Base-by-base conservation (phyloP, 139 green algal genomes). In the Zygnema circumcarinatum region DNA sequence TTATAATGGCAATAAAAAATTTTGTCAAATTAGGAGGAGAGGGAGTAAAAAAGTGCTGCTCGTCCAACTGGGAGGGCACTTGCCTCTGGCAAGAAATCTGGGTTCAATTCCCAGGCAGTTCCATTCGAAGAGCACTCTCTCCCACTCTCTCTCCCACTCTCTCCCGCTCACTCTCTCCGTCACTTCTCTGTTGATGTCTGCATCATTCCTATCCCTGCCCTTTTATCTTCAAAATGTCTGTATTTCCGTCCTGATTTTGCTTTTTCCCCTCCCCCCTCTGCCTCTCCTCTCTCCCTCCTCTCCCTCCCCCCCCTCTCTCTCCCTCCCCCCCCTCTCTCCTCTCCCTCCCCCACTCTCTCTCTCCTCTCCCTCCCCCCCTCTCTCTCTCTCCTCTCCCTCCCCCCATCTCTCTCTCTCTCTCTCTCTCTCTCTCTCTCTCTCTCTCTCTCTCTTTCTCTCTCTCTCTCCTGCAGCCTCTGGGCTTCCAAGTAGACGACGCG, bases 401-500 rank as follows among this genome's bases (percentile, higher is more conserved):
- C 16, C 11, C 7, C 16, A 41, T 78, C 11, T 78, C 16, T 78
- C 47, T 62, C 16, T 62, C 16, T 62, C 7, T 62, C 7, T 62
- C 16, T 62, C 47, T 62, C 16, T 62, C 16, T 62, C 16, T 62
- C 16, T 62, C 16, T 16, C 47, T 62, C 47, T 16, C 47, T 16
- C 16, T 62, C 11, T 53, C 16, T 53, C 16, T 11, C 36, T 25
- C 35, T 39, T 78, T 56, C 7, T 83, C 21, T 56, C 7, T 78
- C 7, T 78, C 21, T n/a, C 25, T n/a, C 3, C 21, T 73, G 7
- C 75, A 2, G 94, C 96, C 96, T 0, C 31, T 92, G 29, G 87
- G 87, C 1, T 92, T 93, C 38, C 25, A 89, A 67, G 25, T 92
- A 2, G 85, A 92, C 87, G 87, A 92, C 87, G 35, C 86, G 31